Conservation (phyloP, 352 stramenopile genomes). For the Pythium dissimile region DNA sequence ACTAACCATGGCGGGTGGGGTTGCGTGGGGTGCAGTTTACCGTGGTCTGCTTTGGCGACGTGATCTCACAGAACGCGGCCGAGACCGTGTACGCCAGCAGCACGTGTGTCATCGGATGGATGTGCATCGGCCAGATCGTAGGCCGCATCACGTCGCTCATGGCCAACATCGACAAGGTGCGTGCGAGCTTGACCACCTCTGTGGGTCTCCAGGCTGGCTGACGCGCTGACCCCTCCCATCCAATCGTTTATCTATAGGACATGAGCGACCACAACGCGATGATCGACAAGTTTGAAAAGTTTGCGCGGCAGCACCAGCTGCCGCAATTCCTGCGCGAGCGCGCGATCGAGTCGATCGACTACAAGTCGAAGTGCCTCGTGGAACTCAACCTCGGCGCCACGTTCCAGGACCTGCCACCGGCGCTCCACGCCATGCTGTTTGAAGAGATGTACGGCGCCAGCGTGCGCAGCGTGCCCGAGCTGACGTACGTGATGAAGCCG, state of each 20-base stretch:
- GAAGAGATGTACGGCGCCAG: conserved; percentile 48
- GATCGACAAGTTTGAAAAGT: conserved; percentile 65
- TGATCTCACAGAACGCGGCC: conserved; percentile 47
- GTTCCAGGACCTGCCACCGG: conserved; percentile 39
- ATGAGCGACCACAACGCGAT: conserved; percentile 41
- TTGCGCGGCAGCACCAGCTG: conserved; percentile 42
- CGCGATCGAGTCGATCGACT: conserved; percentile 45
- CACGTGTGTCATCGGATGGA: conserved; percentile 68
- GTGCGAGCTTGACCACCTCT: neutral
- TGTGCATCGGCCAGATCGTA: conserved; percentile 73
- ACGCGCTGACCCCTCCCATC: no score
- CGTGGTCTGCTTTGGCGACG: conserved; percentile 72
- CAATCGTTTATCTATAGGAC: conserved; percentile 10
- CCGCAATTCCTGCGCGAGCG: conserved; percentile 40
- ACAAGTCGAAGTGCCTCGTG: conserved; percentile 52
- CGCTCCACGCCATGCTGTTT: conserved; percentile 36
- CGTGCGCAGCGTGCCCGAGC: conserved; percentile 32
- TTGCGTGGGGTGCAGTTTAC: conserved; percentile 48
- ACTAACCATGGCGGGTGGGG: neutral
- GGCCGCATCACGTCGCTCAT: conserved; percentile 67
- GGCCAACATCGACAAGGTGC: conserved; percentile 48
- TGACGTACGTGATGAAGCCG: conserved; percentile 20
- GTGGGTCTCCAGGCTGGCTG: neutral
- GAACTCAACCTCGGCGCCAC: conserved; percentile 36
- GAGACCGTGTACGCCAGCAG: conserved; percentile 52